A percentile compares a stretch with the other conserved stretches of the same genome.
Evolutionary conservation across 164 flowering plant genomes (phyloP).

Genomic region (Protea cynaroides): DNA sequence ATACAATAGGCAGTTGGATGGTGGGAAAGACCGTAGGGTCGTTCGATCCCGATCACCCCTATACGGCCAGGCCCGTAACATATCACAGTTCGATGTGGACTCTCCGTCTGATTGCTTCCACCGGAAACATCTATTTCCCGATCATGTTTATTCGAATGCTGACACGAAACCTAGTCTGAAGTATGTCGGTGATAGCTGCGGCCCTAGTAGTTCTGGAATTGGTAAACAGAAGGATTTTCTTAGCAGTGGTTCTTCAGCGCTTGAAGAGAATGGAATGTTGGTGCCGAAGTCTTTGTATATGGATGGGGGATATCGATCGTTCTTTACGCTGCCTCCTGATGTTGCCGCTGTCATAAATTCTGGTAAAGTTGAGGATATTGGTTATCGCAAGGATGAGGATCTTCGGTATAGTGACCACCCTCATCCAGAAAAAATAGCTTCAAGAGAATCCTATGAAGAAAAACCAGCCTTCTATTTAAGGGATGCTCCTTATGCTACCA

Average conservation of each 20-base stretch:
- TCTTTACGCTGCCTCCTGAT: conserved; percentile 13
- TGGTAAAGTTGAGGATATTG: conserved; percentile 8
- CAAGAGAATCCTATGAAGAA: conserved; percentile 18
- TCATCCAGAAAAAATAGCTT: conserved; percentile 5
- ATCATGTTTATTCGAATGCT: conserved; percentile 3
- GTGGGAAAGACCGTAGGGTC: neutral
- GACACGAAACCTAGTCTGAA: conserved; percentile 8
- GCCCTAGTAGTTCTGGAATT: conserved; percentile 4
- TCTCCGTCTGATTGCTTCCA: conserved; percentile 14
- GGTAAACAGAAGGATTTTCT: conserved; percentile 14
- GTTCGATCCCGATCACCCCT: neutral
- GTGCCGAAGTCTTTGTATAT: conserved; percentile 16
- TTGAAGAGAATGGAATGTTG: conserved; percentile 11
- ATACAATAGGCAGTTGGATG: conserved; percentile 15
- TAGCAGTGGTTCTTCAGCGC: conserved; percentile 14
- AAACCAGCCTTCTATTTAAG: conserved; percentile 10
- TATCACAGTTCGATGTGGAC: conserved; percentile 17
- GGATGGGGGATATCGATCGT: conserved; percentile 11
- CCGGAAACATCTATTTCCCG: conserved; percentile 12
- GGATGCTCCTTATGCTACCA: conserved; percentile 16
- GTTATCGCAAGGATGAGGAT: conserved; percentile 13
- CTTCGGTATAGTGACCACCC: conserved; percentile 3
- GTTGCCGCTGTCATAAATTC: neutral
- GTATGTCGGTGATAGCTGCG: conserved; percentile 3
- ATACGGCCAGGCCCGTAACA: neutral